Base-by-base conservation (phyloP, 495 filamentous ascomycete genomes). In the Letharia columbiana region DNA sequence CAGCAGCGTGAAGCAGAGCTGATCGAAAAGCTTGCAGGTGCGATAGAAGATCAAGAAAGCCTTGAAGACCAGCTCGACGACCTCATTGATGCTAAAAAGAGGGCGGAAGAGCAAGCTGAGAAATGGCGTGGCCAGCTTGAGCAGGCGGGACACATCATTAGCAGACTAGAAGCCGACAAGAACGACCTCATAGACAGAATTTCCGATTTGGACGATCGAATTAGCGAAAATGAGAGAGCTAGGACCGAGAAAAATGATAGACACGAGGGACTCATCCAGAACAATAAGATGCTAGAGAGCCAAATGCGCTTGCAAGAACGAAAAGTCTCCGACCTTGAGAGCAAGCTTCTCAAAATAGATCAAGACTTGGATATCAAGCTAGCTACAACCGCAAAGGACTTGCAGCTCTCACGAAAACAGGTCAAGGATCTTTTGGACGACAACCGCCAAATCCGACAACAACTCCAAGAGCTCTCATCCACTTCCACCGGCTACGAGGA, bases 401-500 rank as follows among this genome's bases (percentile, higher is more conserved):
- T 96, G 1, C 87, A 92, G 50, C 79, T 83, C 47, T 83, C 86
- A 7, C 87, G 83, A 73, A 81, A 80, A 54, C 86, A 90, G 69
- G 83, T 91, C 66, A 86, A 86, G 49, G 90, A 94, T 39, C 82
- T 96, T 8, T 69, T 85, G 6, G 87, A 85, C 10, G 93, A 98
- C 68, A 95, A 98, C 70, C 84, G 85, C 18, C 84, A 88, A n/a
- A 83, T 96, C 40, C 84, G 93, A 18, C 85, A 92, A 67, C 91
- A 97, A 69, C 84, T 98, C 49, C 82, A 88, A 0, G 89, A 96
- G 69, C 81, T 98, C 13, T 93, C 94, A 4, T 84, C 89, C 35
- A 98, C 95, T 0, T 98, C 94, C 0, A 96, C 92, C 1, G 86
- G 89, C 69, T 98, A 96, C 67, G 94, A 98, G 73, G 94, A 97